Evolutionary conservation across 140 eudicot species (phyloP), one percentile per base, ranked within the genome.

Genomic region (Artemisia princeps): DNA sequence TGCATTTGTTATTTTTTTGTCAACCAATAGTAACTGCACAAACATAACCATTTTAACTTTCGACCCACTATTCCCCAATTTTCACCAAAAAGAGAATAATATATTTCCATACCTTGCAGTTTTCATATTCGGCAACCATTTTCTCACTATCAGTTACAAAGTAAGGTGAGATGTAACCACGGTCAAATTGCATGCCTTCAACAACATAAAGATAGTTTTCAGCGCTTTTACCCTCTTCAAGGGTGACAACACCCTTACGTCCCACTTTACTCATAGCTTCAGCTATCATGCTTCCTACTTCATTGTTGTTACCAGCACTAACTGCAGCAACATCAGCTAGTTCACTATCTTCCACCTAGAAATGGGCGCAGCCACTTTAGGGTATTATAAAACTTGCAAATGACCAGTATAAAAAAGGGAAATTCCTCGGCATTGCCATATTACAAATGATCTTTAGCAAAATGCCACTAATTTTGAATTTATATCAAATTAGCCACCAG

Each of bases 181-280:
- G 89, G 4, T 87, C 92, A 77, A 87, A 92, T 46, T 92, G 95
- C 98, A 92, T 92, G 70, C 98, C 98, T 82, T 92, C 96, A 58
- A 92, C 98, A 24, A 92, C 95, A 74, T 82, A 82, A 20, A 85
- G 82, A 78, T 67, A 72, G 78, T 86, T 88, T 50, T 83, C 94
- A 2, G 96, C 91, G 53, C 96, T 84, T 81, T 74, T 81, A 10
- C 98, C 96, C 79, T 92, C 98, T 74, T 92, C 98, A 59, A 92
- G 91, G 50, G 98, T 87, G 46, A 92, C 98, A 3, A 92, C 96
- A 68, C 98, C 98, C 65, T 83, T 87, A 22, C 96, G 81, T 1
- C 96, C 98, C 15, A 92, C 98, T 78, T 87, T 92, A 72, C 84
- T 80, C 89, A 88, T 68, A 55, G 98, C 98, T 75, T 92, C 96